Evolutionary conservation across 768 basidiomycete species (phyloP).

Genomic region (Paxillus involutus): DNA sequence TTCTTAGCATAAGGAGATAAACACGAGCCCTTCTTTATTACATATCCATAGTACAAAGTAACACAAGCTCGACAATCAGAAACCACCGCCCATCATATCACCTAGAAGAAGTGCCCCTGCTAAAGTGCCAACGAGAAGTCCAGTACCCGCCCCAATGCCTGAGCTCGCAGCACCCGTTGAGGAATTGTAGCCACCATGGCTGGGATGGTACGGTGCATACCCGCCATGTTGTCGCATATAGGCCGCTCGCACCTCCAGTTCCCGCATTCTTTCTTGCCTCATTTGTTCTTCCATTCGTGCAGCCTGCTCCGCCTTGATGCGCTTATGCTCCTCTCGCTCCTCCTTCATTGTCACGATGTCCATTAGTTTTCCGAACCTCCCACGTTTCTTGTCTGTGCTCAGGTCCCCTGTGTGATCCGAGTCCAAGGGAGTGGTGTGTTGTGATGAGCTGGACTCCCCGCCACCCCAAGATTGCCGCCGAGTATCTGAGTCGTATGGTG

Average conservation of each 20-base stretch:
- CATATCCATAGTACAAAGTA: too few species aligned
- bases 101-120: constrained; percentile 53
- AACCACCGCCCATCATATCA: constrained; percentile 41
- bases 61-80: constrained; percentile 22
- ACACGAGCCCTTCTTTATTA: too few species aligned
- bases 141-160: constrained; percentile 11
- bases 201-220: constrained; percentile 30
- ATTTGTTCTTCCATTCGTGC: constrained; percentile 20
- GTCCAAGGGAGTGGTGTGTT: neutral
- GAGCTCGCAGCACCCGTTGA: constrained; percentile 2
- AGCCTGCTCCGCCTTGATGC: constrained; percentile 31
- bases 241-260: constrained; percentile 32
- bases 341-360: constrained; percentile 67
- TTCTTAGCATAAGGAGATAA: too few species aligned
- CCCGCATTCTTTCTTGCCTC: constrained; percentile 16
- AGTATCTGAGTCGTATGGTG: constrained; percentile 24
- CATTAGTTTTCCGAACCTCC: constrained; percentile 60
- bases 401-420: neutral
- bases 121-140: constrained; percentile 40
- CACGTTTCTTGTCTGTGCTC: constrained; percentile 38
- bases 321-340: constrained; percentile 50
- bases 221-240: constrained; percentile 34
- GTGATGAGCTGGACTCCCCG: neutral
- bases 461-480: constrained; percentile 31
- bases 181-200: constrained; percentile 7